Conservation (phyloP, 2,329 filamentous ascomycete genomes). For the Colletotrichum scovillei region DNA sequence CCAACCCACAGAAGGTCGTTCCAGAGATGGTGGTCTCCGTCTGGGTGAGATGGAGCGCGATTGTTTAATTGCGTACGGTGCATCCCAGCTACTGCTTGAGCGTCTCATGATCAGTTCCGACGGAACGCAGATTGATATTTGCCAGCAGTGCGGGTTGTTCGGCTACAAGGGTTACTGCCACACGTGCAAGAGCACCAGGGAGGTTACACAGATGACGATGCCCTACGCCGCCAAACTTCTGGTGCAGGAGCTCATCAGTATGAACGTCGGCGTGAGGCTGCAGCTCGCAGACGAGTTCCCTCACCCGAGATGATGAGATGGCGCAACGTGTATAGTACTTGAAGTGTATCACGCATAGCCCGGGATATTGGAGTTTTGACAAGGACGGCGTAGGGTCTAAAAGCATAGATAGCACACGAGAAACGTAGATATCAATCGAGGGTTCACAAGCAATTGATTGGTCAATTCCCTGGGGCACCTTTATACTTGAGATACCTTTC, state of each 20-base stretch:
- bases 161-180: constrained; percentile 96
- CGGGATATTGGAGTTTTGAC: constrained; percentile 25
- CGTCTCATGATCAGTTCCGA: constrained; percentile 95
- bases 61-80: constrained; percentile 96
- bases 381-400: constrained; percentile 15
- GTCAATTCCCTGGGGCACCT: too few species aligned
- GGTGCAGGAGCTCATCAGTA: constrained; percentile 95
- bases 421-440: background rate
- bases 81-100: constrained; percentile 90
- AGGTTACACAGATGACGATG: constrained; percentile 93
- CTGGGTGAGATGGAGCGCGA: constrained; percentile 99
- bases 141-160: constrained; percentile 93
- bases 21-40: constrained; percentile 89
- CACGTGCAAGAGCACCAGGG: constrained; percentile 86
- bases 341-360: constrained; percentile 11
- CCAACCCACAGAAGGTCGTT: constrained; percentile 96
- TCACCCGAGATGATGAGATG: constrained; percentile 55
- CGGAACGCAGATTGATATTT: constrained; percentile 91
- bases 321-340: constrained; percentile 21
- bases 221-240: constrained; percentile 97
- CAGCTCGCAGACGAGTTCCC: constrained; percentile 96
- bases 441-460: background rate
- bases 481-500: too few species aligned
- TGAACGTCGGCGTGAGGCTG: constrained; percentile 96
- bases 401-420: constrained; percentile 21